Evolutionary conservation across 768 basidiomycete species (phyloP).

Genomic region (Russula foetens): DNA sequence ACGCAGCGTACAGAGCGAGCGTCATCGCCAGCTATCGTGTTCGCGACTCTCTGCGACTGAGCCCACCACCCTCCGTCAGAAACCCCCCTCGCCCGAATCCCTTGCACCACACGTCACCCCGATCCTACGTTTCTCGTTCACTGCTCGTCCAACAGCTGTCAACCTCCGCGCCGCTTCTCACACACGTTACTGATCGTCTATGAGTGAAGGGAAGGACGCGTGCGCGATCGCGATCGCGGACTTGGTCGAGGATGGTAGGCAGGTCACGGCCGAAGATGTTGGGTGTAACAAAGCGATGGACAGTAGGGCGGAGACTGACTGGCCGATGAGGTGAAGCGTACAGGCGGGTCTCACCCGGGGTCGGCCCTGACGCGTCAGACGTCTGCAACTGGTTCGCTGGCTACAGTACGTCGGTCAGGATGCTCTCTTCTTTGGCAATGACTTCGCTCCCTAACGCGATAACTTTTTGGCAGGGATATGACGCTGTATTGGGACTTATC

Average conservation of each 20-base stretch:
- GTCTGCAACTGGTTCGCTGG: slow-evolving; percentile 97
- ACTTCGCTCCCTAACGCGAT: neutral
- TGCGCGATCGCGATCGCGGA: slow-evolving; percentile 40
- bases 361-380: slow-evolving; percentile 72
- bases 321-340: slow-evolving; percentile 38
- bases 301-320: slow-evolving; percentile 83
- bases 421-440: neutral
- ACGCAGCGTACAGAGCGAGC: neutral
- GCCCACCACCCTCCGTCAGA: slow-evolving; percentile 37
- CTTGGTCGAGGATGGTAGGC: slow-evolving; percentile 61
- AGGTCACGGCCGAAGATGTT: slow-evolving; percentile 82
- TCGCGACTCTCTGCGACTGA: slow-evolving; percentile 73
- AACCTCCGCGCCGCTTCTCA: slow-evolving; percentile 74
- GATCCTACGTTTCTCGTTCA: slow-evolving; percentile 65
- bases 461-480: slow-evolving; percentile 67
- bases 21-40: slow-evolving; percentile 93
- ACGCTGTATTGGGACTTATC: slow-evolving; percentile 90
- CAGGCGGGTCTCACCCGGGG: slow-evolving; percentile 33
- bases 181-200: slow-evolving; percentile 34
- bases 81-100: slow-evolving; percentile 41
- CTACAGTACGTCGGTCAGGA: slow-evolving; percentile 80
- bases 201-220: slow-evolving; percentile 35
- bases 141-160: slow-evolving; percentile 92
- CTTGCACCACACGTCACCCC: slow-evolving; percentile 49
- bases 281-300: slow-evolving; percentile 83